These are phyloP conservation scores for Candida chauliodis DNA, from an alignment of 805 yeast species.

Conservation along the genomic window DNA sequence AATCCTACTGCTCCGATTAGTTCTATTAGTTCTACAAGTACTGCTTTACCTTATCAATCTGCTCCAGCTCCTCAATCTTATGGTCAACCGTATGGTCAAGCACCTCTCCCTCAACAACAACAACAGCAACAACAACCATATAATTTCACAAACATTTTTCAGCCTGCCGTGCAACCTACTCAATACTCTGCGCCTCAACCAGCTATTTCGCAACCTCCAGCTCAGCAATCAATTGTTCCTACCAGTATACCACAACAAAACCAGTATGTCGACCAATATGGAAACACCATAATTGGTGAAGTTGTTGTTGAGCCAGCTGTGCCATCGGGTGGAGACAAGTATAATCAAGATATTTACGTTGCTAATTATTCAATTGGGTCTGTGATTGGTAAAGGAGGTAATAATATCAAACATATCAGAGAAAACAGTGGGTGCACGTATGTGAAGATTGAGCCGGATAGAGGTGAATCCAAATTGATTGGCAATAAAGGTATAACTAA, in stretches of 20 bases:
- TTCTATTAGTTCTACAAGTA: constrained; percentile 8
- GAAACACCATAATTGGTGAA: constrained; percentile 41
- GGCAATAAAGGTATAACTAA: constrained; percentile 43
- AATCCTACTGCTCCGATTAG: constrained; percentile 12
- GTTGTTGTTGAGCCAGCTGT: constrained; percentile 38
- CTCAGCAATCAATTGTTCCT: not conserved
- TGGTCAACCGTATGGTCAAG: constrained; percentile 8
- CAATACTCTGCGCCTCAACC: constrained; percentile 32
- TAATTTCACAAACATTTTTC: constrained; percentile 40
- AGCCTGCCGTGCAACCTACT: constrained; percentile 32
- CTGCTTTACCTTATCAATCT: not conserved
- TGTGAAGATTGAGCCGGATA: constrained; percentile 65
- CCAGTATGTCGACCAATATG: constrained; percentile 42
- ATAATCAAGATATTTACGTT: constrained; percentile 67
- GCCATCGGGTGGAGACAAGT: constrained; percentile 41
- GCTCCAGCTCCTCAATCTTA: not conserved
- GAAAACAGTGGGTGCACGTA: constrained; percentile 69
- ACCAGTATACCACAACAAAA: constrained; percentile 25
- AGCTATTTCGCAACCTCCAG: not conserved
- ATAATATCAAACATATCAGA: constrained; percentile 73
- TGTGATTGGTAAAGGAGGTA: constrained; percentile 84
- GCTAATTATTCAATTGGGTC: constrained; percentile 79
- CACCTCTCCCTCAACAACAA: constrained; percentile 14
- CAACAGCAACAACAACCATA: constrained; percentile 24
- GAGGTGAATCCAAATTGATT: constrained; percentile 45